Conservation (phyloP, 345 rosid species). For the Sonneratia alba region DNA sequence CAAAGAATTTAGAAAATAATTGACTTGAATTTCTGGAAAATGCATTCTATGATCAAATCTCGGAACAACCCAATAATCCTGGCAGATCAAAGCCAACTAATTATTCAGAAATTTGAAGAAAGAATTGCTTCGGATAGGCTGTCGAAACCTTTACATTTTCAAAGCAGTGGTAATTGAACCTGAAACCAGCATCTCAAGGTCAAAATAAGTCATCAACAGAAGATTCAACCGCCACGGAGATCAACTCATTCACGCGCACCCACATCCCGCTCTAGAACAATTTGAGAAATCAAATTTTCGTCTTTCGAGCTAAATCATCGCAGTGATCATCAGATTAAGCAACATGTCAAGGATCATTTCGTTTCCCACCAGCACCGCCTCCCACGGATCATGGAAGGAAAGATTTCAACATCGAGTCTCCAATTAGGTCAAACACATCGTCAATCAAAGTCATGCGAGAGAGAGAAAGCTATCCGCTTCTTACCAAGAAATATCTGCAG, state of each 20-base stretch:
- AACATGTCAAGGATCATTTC: not conserved
- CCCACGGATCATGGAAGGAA: not conserved
- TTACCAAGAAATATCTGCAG: not conserved
- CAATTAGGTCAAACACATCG: not conserved
- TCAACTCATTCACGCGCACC: not conserved
- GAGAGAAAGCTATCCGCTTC: constrained; percentile 8
- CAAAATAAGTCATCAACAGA: not conserved
- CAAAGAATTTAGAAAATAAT: too few species aligned
- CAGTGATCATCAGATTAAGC: not conserved
- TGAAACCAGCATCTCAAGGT: not conserved
- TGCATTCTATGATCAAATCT: too few species aligned
- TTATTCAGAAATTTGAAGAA: too few species aligned
- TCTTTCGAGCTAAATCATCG: not conserved
- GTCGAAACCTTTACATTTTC: not conserved
- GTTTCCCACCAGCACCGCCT: not conserved
- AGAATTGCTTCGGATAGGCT: not conserved
- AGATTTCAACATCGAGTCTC: not conserved
- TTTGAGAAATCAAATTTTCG: not conserved
- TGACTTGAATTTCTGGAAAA: too few species aligned
- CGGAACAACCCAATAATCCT: not conserved
- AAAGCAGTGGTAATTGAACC: not conserved
- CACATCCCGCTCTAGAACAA: not conserved
- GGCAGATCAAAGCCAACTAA: not conserved
- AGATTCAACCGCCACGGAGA: not conserved
- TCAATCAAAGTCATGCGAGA: not conserved